Evolutionary conservation across 2,329 filamentous ascomycete species (phyloP), one percentile per base, ranked within the genome.

Genomic region (Ascocoryne sarcoides): DNA sequence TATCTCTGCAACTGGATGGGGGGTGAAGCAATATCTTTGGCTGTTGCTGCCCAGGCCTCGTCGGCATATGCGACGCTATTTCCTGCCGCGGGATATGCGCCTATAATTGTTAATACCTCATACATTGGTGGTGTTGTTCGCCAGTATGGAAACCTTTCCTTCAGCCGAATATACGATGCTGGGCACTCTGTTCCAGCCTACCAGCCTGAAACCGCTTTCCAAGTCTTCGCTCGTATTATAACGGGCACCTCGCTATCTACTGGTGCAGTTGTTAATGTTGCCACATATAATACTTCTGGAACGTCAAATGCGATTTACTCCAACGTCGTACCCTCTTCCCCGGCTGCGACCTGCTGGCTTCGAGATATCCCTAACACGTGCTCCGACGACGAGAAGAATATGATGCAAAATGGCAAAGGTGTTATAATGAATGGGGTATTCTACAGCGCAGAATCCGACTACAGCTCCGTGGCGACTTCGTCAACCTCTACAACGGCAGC

Each of bases 81-180:
- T 57, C 64, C 69, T 2, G 59, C 65, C 0, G 79, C 85, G 0
- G 84, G 84, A 1, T 92, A 92, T 57, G 74, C 76, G 0, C 76
- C 81, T 10, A 77, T 92, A 46, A 65, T 78, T 10, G 76, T 84
- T 30, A 84, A 86, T 55, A 70, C 69, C 18, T 68, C 71, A 5
- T 82, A 82, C 60, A 75, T 79, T 55, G 84, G 76, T 37, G 86
- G 85, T 15, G 73, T 76, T 41, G 84, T 86, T 0, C 74, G 84
- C 3, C 84, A 92, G 59, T 84, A 76, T 52, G 84, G 82, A 9
- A 89, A 89, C 51, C 70, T 84, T 39, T 77, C 72, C 12, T 84
- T 84, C 57, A 75, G 74, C 39, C 70, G 79, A 5, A 68, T 84
- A 35, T 83, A 79, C 57, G 73, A 82, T 52, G 69, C 78, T 12